phyloP scores from a whole-genome alignment of 1,284 basidiomycete species.

The Xerocomus cyaneibrunnescens region DNA sequence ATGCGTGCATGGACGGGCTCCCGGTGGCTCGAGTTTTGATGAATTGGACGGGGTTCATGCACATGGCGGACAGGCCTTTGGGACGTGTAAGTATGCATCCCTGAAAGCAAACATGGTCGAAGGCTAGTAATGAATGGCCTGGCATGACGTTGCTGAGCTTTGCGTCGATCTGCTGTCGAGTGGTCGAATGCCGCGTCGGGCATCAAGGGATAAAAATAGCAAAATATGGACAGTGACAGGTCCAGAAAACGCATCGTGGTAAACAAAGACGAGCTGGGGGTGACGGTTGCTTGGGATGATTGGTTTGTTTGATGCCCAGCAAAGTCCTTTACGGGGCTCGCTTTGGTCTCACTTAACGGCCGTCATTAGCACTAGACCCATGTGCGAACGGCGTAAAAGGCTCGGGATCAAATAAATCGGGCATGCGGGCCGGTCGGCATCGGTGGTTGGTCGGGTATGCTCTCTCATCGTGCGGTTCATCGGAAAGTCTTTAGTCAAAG shows the following conservation, averaged over 20 bases:
- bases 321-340: not conserved
- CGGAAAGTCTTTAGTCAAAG: not conserved
- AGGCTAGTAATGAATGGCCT: not conserved
- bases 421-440: constrained; percentile 24
- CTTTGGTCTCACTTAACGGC: not conserved
- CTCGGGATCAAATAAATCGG: constrained; percentile 10
- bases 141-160: not conserved
- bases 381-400: constrained; percentile 32
- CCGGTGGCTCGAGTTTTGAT: not conserved
- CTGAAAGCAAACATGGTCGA: not conserved
- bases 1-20: not conserved
- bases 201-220: not conserved
- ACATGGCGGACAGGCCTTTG: not conserved
- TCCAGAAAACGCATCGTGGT: not conserved
- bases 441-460: constrained; percentile 3
- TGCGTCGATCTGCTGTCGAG: constrained; percentile 2
- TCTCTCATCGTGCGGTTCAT: constrained; percentile 1
- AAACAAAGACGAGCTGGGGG: not conserved
- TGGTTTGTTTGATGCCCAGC: not conserved
- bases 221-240: not conserved
- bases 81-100: not conserved
- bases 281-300: not conserved
- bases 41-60: not conserved
- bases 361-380: not conserved
- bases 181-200: not conserved